Evolutionary conservation across 2,329 filamentous ascomycete genomes (phyloP), one percentile per base, ranked within the genome.

Genomic region (Fusarium clavum): DNA sequence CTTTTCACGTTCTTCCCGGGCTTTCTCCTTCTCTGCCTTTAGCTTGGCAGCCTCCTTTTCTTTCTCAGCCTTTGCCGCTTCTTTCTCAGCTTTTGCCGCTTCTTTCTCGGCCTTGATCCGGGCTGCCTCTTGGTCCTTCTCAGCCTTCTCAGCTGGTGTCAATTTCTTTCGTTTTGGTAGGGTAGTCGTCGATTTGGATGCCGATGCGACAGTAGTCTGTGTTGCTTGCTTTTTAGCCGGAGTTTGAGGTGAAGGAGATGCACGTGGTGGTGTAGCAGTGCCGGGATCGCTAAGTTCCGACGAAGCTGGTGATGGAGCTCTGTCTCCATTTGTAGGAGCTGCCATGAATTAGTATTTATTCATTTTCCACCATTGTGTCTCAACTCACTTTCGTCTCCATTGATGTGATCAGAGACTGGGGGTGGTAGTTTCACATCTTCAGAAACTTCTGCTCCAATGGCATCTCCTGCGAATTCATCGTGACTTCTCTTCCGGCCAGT

Each of bases 401-500:
- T 53, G 34, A 70, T 57, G 38, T 74, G 70, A 22, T 73, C 51
- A 16, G 66, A 56, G 22, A 51, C 32, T 10, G 65, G 40, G 5
- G 54, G 54, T 9, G 71, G 59, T 13, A 69, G 48, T 57, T 76
- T 76, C n/a, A 43, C 40, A 20, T 74, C 71, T 20, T 58, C 58
- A 2, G 61, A 62, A 5, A 55, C 53, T 22, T 79, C 75, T 25
- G 66, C 51, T 55, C 76, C 75, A n/a, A 75, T 55, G 24, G 77
- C 65, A 25, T 81, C 77, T 12, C 76, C 79, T 5, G 80, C 70
- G 64, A 81, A 86, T 32, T 85, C 82, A 43, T 83, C 79, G 68
- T 85, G 83, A 44, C 78, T 82, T 62, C 84, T 78, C 75, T 87
- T 87, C 54, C 81, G 79, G 49, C 78, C 77, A 29, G 77, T 77